Evolutionary conservation across 371 early-diverging fungal species (phyloP).

Genomic region (Circinella minor): DNA sequence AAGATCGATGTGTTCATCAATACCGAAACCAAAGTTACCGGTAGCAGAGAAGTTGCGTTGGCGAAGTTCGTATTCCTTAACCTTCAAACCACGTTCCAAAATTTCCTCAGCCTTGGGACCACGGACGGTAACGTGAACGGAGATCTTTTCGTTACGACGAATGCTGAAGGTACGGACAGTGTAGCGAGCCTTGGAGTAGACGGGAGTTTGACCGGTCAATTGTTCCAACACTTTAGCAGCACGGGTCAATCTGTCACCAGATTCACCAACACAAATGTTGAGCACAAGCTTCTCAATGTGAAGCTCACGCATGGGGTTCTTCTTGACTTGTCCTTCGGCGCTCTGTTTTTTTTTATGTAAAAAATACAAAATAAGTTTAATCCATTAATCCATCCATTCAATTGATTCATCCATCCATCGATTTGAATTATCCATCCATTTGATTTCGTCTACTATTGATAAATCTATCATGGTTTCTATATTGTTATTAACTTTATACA

Average conservation of each 20-base stretch:
- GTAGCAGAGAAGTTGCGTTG: conserved; percentile 96
- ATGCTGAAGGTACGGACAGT: conserved; percentile 99
- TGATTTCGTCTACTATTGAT: not conserved
- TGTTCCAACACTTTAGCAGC: conserved; percentile 99
- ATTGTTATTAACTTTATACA: not conserved
- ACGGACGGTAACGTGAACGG: conserved; percentile 99
- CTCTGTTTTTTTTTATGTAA: not conserved
- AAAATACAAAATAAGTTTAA: not conserved
- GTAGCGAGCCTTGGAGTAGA: conserved; percentile 99
- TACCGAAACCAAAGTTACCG: conserved; percentile 99
- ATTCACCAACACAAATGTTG: conserved; percentile 99
- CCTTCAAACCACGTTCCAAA: conserved; percentile 99
- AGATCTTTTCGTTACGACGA: conserved; percentile 99
- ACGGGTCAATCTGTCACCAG: conserved; percentile 99
- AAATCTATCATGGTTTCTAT: not conserved
- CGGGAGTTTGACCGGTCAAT: conserved; percentile 99
- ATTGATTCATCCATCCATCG: conserved; percentile 18
- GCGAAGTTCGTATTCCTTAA: conserved; percentile 99
- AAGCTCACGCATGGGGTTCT: conserved; percentile 97
- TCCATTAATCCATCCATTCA: conserved; percentile 15
- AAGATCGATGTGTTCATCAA: conserved; percentile 99
- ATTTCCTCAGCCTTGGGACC: conserved; percentile 90
- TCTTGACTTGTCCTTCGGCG: conserved; percentile 38
- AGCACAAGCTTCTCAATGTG: conserved; percentile 99
- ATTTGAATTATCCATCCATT: not conserved